Base-by-base conservation (phyloP, 768 basidiomycete genomes). In the Auricularia heimuer region DNA sequence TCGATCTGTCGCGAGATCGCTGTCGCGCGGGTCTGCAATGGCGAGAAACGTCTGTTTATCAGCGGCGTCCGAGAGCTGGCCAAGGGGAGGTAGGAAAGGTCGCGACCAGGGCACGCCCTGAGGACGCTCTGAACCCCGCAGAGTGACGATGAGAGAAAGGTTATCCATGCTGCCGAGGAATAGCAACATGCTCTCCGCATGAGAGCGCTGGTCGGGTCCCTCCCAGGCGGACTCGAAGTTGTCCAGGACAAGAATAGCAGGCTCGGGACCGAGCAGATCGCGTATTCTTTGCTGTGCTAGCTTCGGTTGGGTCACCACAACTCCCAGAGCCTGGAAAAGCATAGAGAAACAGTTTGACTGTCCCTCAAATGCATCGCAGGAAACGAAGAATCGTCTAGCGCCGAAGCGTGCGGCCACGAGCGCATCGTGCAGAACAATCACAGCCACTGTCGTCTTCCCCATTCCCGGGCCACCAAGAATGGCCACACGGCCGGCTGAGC, bases 361-460 rank as follows among this genome's bases (percentile, higher is more conserved):
- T 14, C 24, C 14, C 56, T 60, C 56, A 18, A 33, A 14, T 6
- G 56, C 24, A 58, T 75, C 69, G 58, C 79, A 80, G 8, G 75
- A 73, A 6, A 78, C 72, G 70, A 75, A 75, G 65, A 75, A 72
- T 16, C 68, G 70, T 24, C 67, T 64, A 10, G 66, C 67, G 3
- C 67, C 67, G 66, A 76, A 77, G 3, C 61, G 68, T 3, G 67
- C 51, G 21, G 68, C 64, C 6, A 77, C 65, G 8, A 62, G 54
- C 16, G 66, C 21, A 35, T 72, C 66, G 35, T 75, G 69, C 37
- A 74, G 70, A 24, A 77, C 72, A 2, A 74, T 73, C 4, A 77
- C 71, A 1, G 78, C 76, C 36, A 75, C 65, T 3, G 76, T 69
- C 2, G 78, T 78, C 68, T 79, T 79, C 16, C 78, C 77, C 67